phyloP scores from a whole-genome alignment of 768 basidiomycete genomes.

The Auricularia auricula-judae region DNA sequence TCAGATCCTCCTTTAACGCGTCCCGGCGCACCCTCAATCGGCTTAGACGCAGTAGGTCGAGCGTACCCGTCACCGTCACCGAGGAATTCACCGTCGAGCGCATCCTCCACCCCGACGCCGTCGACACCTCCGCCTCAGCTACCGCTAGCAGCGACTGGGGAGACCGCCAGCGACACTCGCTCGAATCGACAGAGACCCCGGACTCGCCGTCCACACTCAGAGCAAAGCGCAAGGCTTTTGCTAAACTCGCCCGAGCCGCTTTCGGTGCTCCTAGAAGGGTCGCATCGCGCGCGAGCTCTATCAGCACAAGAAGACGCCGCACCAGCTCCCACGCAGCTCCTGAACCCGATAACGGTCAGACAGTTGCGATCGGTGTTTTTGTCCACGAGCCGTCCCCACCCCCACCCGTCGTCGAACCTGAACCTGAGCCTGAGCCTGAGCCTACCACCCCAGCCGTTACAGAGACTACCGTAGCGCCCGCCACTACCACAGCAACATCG shows the following conservation, averaged over 20 bases:
- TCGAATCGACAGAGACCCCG: background rate
- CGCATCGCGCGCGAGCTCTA: background rate
- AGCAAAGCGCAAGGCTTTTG: background rate
- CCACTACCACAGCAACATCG: background rate
- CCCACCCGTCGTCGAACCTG: background rate
- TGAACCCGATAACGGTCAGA: background rate
- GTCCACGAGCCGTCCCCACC: background rate
- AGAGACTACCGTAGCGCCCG: background rate
- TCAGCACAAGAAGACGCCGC: background rate
- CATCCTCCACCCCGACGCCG: background rate
- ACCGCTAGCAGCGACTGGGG: background rate
- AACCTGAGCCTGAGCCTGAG: background rate
- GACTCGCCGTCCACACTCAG: background rate
- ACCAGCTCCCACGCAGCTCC: background rate
- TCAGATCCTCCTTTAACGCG: background rate
- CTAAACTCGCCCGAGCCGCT: background rate
- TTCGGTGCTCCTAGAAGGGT: background rate
- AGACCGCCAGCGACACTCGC: background rate
- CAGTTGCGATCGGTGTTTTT: no score
- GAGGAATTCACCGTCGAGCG: background rate
- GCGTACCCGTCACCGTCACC: background rate
- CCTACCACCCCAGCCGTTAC: background rate
- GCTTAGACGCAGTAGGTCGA: background rate
- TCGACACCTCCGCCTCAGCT: background rate
- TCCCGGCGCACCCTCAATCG: background rate